phyloP scores from a whole-genome alignment of 768 basidiomycete genomes.

The Tricholoma bakamatsutake region DNA sequence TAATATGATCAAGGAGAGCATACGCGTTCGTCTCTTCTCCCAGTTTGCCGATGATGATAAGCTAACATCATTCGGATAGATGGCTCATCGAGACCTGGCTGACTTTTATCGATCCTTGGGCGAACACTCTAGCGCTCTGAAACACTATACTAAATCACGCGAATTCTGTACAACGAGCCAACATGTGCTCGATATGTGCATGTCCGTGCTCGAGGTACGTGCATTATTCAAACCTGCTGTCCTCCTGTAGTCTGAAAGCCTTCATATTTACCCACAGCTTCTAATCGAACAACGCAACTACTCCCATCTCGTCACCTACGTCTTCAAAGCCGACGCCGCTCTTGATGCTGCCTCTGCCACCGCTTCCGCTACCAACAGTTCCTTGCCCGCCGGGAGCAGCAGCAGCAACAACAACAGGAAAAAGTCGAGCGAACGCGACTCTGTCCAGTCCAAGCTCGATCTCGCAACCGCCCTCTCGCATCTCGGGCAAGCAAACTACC shows the following conservation, averaged over 20 bases:
- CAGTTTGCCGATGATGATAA: conserved; percentile 17
- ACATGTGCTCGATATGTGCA: conserved; percentile 92
- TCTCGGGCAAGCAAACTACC: conserved; percentile 66
- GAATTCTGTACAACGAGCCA: conserved; percentile 89
- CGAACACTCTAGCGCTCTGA: conserved; percentile 64
- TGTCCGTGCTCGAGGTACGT: conserved; percentile 71
- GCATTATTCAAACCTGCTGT: background rate
- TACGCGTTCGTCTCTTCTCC: conserved; percentile 47
- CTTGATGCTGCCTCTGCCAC: conserved; percentile 55
- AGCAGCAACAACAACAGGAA: conserved; percentile 30
- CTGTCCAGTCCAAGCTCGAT: conserved; percentile 72
- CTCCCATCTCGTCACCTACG: conserved; percentile 82
- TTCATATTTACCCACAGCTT: conserved; percentile 38
- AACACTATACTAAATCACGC: conserved; percentile 84
- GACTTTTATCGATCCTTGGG: conserved; percentile 71
- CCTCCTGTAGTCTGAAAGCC: background rate
- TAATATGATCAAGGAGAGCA: conserved; percentile 99
- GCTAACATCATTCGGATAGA: conserved; percentile 36
- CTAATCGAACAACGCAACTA: conserved; percentile 85
- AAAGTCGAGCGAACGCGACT: conserved; percentile 56
- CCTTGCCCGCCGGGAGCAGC: conserved; percentile 11
- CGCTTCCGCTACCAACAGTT: conserved; percentile 17
- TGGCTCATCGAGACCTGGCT: conserved; percentile 88
- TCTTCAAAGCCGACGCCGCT: conserved; percentile 93
- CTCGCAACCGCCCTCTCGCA: conserved; percentile 75